Base-by-base conservation (phyloP, 2,329 filamentous ascomycete species). In the Diaporthe australafricana region DNA sequence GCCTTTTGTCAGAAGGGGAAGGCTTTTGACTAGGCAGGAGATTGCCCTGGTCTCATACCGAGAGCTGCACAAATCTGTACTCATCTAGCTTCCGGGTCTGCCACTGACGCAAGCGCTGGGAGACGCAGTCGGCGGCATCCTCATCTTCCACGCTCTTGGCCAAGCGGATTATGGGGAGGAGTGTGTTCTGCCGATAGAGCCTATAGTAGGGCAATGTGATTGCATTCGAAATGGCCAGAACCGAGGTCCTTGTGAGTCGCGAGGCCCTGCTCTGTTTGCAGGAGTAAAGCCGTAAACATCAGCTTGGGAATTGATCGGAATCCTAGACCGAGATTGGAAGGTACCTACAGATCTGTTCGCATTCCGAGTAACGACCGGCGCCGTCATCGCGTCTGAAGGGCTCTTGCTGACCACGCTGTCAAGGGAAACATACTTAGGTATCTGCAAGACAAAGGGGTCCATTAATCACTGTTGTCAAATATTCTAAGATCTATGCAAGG, bases 151-250 rank as follows among this genome's bases (percentile, higher is more conserved):
- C 40, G 25, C 56, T 62, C 16, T 47, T 45, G 22, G 40, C 56
- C 25, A 47, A 7, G 25, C 56, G 56, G 1, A 45, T 7, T 3
- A 62, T 62, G 25, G 56, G 56, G 9, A 62, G 38, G 20, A 62
- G 56, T 5, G 56, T 62, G 40, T 62, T 62, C n/a, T 62, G 56
- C 25, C 56, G 40, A n/a, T 62, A 62, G 40, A 62, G 47, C 17
- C 56, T 62, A 14, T 62, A 62, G 20, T 47, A 62, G n/a, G 56
- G 56, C 3, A 32, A 30, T 8, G 56, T 62, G 17, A 32, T 47
- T 5, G 47, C 40, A n/a, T 62, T 62, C 22, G 56, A 62, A 17
- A 62, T 32, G 16, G 38, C 40, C 9, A 30, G 2, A n/a, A 45
- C n/a, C 25, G 22, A 17, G 12, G 38, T 45, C 38, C 56, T 62